Conservation (phyloP, 1,284 basidiomycete species). For the Microbotryum scabiosae region DNA sequence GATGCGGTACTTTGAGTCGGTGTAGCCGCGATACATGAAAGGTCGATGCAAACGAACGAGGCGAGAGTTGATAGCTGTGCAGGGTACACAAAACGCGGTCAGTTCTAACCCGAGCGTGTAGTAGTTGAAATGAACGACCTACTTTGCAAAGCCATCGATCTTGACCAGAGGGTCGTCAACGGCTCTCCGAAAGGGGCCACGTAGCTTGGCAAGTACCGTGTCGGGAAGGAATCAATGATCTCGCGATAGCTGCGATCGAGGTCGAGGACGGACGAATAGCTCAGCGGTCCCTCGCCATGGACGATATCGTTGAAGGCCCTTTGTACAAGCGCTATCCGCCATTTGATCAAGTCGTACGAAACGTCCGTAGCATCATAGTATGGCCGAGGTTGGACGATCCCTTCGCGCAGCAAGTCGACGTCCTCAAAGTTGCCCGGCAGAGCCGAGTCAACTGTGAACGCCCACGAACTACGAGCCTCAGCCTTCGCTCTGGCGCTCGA, state of each 20-base stretch:
- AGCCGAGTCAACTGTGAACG: conserved; percentile 10
- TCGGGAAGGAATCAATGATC: conserved; percentile 12
- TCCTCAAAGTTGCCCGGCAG: conserved; percentile 26
- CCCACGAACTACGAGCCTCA: neutral
- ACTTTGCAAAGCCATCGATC: conserved; percentile 11
- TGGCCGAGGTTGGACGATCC: conserved; percentile 7
- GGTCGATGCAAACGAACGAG: conserved; percentile 28
- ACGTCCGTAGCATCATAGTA: conserved; percentile 11
- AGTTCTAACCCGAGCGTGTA: too few species aligned
- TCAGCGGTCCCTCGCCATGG: conserved; percentile 11
- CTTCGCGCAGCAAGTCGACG: conserved; percentile 13
- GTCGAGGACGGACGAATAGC: conserved; percentile 21
- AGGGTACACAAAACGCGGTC: too few species aligned
- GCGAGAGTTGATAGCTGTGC: conserved; percentile 19
- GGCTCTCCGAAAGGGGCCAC: conserved; percentile 16
- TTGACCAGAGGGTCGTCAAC: conserved; percentile 12
- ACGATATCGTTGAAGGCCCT: conserved; percentile 6
- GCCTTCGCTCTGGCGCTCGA: too few species aligned
- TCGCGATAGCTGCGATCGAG: conserved; percentile 10
- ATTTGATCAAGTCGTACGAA: conserved; percentile 17
- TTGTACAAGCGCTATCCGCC: conserved; percentile 5
- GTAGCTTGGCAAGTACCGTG: conserved; percentile 9
- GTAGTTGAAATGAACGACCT: too few species aligned
- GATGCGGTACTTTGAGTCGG: conserved; percentile 17
- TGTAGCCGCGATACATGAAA: conserved; percentile 24